phyloP scores from a whole-genome alignment of 768 basidiomycete genomes.

The Xerocomus potaroensis region DNA sequence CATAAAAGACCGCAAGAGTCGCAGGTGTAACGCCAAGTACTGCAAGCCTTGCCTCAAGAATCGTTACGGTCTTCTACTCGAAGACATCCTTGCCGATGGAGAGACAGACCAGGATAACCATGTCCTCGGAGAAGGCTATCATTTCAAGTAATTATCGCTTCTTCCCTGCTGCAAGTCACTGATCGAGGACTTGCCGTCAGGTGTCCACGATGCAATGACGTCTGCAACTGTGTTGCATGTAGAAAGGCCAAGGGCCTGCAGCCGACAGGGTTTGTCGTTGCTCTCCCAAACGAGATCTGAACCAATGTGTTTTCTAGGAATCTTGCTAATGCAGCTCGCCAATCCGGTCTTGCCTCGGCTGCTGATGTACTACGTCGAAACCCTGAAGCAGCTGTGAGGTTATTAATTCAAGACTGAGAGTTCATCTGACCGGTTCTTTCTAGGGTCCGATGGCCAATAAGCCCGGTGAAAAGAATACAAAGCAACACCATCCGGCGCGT shows the following conservation, averaged over 20 bases:
- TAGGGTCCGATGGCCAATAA: conserved; percentile 29
- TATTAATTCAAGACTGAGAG: not conserved
- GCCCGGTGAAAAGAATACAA: conserved; percentile 16
- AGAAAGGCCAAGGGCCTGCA: conserved; percentile 59
- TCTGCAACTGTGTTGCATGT: conserved; percentile 66
- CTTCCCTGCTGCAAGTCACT: conserved; percentile 4
- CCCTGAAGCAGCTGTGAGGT: conserved; percentile 30
- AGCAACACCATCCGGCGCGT: conserved; percentile 8
- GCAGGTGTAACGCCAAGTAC: conserved; percentile 54
- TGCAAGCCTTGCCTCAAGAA: conserved; percentile 66
- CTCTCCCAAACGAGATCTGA: not conserved
- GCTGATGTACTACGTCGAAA: conserved; percentile 35
- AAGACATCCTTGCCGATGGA: conserved; percentile 40
- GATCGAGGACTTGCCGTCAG: conserved; percentile 34
- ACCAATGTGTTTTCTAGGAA: conserved; percentile 30
- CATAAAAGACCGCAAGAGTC: conserved; percentile 26
- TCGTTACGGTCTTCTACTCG: conserved; percentile 47
- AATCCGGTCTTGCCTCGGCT: conserved; percentile 36
- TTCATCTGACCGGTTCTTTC: conserved; percentile 8
- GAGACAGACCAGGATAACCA: conserved; percentile 29
- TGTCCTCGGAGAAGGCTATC: conserved; percentile 33
- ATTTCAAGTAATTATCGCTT: conserved; percentile 46
- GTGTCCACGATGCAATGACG: conserved; percentile 63
- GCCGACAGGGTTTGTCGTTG: conserved; percentile 49
- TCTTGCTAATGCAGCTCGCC: conserved; percentile 34